Base-by-base conservation (phyloP, 164 flowering plant genomes). In the Houttuynia cordata region DNA sequence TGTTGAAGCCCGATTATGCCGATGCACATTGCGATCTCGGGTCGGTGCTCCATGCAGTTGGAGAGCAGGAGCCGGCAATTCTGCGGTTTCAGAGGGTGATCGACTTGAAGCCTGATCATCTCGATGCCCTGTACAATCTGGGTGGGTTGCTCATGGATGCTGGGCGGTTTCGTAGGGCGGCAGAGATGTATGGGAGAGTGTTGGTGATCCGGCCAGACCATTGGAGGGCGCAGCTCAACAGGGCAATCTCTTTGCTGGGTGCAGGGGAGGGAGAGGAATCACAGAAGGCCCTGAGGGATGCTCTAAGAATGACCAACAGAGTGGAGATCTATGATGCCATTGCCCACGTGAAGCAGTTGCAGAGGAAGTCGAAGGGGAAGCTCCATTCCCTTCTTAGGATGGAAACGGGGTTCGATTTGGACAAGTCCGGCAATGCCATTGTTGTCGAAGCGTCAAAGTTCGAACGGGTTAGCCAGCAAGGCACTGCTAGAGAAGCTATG, bases 251-350 rank as follows among this genome's bases (percentile, higher is more conserved):
- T 0, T 53, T 68, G 62, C 53, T 62, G 59, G 70, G 70, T 21
- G 66, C 66, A 1, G 56, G 62, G 45, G 70, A 68, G 51, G 25
- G 62, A 5, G 66, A 62, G 30, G 70, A 62, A 24, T 62, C 70
- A 5, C 62, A 53, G 58, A 68, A 23, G 53, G 57, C 66, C 17
- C 22, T 68, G 25, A 62, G 52, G n/a, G 70, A 68, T 6, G 70
- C 70, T 24, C 62, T 62, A 42, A 68, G 62, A 62, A 68, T 58
- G 62, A 68, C 70, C 22, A 62, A 68, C 24, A 51, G 70, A 50
- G 70, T 68, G 34, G 70, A 68, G 42, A n/a, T 68, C 13, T 58
- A 68, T 62, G 66, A 68, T 57, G 70, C 70, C 40, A 62, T 68
- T 25, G 58, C 45, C n/a, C 66, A 68, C 52, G 39, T 68, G 66